Base-by-base conservation (phyloP, 805 yeast genomes). In the Gaillardinia entomophila region DNA sequence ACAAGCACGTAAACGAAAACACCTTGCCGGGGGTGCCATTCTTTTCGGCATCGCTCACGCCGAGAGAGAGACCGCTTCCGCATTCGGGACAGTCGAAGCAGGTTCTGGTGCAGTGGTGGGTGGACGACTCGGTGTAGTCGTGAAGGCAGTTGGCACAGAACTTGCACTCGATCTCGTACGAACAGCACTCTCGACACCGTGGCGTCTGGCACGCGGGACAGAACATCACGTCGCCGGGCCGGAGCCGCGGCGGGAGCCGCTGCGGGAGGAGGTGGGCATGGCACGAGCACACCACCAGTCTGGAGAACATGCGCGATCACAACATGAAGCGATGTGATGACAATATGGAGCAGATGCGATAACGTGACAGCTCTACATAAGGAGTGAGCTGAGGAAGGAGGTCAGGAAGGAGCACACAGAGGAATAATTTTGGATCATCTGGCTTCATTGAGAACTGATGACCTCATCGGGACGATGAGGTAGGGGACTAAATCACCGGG, bases 51-150 rank as follows among this genome's bases (percentile, higher is more conserved):
- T 46, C 35, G 15, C 22, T 40, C 32, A 41, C 48, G 29, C 25
- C 22, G 8, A 19, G 8, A 6, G 22, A 19, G 22, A 19, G 22
- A 6, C 8, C 10, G 22, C 22, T 19, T 10, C 22, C 31, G 37
- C 71, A 66, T 4, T 37, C 28, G 1, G 71, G 71, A 36, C 71
- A 66, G 17, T 42, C 50, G 34, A 63, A 63, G 40, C 71, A 66
- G 38, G 59, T 66, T 32, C 55, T 58, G n/a, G 49, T 38, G 37
- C 71, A 66, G 33, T 20, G 33, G 20, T 45, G 38, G 3, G 43
- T 44, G 6, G 53, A 31, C 12, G 34, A 26, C n/a, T 40, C 45
- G 5, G 65, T 37, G 40, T 56, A 62, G 39, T 62, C 65, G 12
- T 53, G 38, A 46, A 60, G 46, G 40, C 71, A 66, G 34, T 53